Base-by-base conservation (phyloP, 1,139 yeast genomes). In the Yamadazyma blattariae region DNA sequence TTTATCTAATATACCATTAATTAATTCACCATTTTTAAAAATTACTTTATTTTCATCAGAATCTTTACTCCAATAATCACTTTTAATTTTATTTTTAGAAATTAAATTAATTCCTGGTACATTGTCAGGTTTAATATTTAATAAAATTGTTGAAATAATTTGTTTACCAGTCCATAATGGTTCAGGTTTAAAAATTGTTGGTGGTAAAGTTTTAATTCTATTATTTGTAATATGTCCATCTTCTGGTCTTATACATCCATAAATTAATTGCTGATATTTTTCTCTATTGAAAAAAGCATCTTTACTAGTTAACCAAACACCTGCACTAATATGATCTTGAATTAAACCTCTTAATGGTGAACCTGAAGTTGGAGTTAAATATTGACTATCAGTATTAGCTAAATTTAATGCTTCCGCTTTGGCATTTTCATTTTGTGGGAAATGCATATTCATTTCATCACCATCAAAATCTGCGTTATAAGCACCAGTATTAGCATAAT, bases 391-490 rank as follows among this genome's bases (percentile, higher is more conserved):
- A 9, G 98, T 92, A 59, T 92, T 89, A 32, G 98, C 98, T 57
- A 94, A 75, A 58, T 88, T 78, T 54, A 88, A 72, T 4, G 98
- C 98, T 67, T 94, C 99, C 20, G 98, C 94, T 54, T 92, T 82
- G 11, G 98, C 98, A 52, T 88, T 88, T 67, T 92, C 97, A 61
- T 87, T 90, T 67, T 94, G 99, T 21, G 99, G 99, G 73, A 94
- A 92, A 67, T 94, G 99, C 97, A 94, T 85, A 60, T 94, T 94
- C 99, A 94, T 94, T 71, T 94, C 99, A 66, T 94, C 99, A 71
- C 99, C 99, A 68, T 94, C 99, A 55, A 94, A 94, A 77, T 94
- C 99, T 28, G 98, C 98, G 62, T 92, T 94, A 65, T 89, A 89
- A 35, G 98, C 97, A 68, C 97, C 97, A 32, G 98, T 94, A 61